A percentile compares a stretch with the other conserved stretches of the same genome.
These are phyloP conservation scores for Rhizopogon rudus DNA, from an alignment of 768 basidiomycete genomes.

Conservation along the genomic window DNA sequence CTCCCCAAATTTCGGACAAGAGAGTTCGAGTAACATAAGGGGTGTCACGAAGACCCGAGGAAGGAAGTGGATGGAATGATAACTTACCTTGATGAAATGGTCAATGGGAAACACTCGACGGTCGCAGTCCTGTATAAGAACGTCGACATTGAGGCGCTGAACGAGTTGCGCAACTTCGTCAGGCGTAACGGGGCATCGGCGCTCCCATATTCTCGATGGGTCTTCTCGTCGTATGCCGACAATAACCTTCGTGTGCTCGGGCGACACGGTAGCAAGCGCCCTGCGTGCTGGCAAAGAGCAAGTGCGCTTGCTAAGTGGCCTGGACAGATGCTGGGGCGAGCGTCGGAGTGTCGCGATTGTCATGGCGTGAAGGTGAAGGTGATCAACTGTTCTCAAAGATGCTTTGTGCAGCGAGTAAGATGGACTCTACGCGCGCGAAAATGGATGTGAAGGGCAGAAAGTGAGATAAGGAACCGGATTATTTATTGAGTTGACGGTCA, in stretches of 20 bases:
- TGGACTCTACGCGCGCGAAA: background rate
- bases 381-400: background rate
- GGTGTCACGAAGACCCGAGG: background rate
- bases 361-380: background rate
- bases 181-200: constrained; percentile 80
- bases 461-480: background rate
- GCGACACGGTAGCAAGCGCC: constrained; percentile 15
- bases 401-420: background rate
- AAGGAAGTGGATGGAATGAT: background rate
- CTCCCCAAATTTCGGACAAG: background rate
- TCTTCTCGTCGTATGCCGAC: constrained; percentile 75
- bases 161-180: constrained; percentile 62
- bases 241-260: constrained; percentile 28
- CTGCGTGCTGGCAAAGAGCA: constrained; percentile 12
- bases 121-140: constrained; percentile 74
- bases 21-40: background rate
- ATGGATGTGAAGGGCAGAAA: background rate
- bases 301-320: constrained; percentile 12
- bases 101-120: constrained; percentile 64
- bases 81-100: constrained; percentile 62
- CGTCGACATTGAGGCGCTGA: constrained; percentile 47
- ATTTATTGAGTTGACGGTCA: background rate
- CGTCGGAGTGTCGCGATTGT: constrained; percentile 1
- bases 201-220: constrained; percentile 78
- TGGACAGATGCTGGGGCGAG: constrained; percentile 3